These are phyloP conservation scores for Camelina laxa DNA, from an alignment of 345 rosid species.

Conservation along the genomic window DNA sequence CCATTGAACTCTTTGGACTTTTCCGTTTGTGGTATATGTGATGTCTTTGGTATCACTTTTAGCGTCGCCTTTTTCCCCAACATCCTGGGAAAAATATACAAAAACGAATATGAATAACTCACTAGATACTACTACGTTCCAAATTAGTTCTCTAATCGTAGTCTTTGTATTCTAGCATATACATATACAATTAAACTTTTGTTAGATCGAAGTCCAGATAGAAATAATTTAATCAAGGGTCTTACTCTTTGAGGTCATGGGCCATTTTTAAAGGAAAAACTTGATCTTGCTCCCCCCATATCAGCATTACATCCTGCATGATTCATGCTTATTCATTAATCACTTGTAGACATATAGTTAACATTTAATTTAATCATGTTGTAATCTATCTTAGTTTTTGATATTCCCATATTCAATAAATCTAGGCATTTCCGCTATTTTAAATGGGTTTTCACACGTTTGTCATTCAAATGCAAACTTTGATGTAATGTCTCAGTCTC, in stretches of 20 bases:
- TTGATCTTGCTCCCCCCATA: slow-evolving; percentile 85
- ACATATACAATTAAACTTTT: not conserved
- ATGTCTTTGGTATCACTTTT: slow-evolving; percentile 61
- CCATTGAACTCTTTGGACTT: slow-evolving; percentile 56
- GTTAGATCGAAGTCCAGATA: not conserved
- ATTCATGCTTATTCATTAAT: not conserved
- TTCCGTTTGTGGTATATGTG: slow-evolving; percentile 85
- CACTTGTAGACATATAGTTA: not conserved
- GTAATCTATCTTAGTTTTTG: too few species aligned
- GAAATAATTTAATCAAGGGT: not conserved
- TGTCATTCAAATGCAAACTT: not conserved
- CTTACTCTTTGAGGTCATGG: slow-evolving; percentile 67
- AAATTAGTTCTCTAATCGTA: not conserved
- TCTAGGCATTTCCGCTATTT: too few species aligned
- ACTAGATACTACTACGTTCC: not conserved
- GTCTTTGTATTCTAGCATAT: not conserved
- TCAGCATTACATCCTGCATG: slow-evolving; percentile 64
- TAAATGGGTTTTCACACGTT: too few species aligned
- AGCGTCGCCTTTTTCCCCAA: slow-evolving; percentile 72
- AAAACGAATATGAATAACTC: not conserved
- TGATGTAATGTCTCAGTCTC: not conserved
- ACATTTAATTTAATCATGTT: not conserved
- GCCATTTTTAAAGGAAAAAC: slow-evolving; percentile 87
- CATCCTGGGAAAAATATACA: slow-evolving; percentile 50
- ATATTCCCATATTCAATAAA: too few species aligned